phyloP scores from a whole-genome alignment of 768 basidiomycete species.

The Tephrocybe sp. region DNA sequence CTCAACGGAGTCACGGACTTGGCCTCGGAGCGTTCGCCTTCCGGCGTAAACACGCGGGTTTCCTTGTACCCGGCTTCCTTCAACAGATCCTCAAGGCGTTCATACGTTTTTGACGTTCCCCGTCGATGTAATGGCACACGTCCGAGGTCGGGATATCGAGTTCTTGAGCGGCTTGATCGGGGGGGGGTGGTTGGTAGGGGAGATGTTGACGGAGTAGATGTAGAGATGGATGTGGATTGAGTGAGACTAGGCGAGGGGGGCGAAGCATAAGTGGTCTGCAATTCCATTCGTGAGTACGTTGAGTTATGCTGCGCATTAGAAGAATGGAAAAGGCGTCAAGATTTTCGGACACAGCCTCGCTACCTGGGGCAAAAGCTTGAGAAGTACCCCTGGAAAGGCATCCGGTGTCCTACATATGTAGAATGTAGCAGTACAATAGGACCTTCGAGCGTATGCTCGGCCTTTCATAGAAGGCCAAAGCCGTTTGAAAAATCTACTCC shows the following conservation, averaged over 20 bases:
- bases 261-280: slow-evolving; percentile 27
- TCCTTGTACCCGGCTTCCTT: slow-evolving; percentile 91
- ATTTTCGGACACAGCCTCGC: slow-evolving; percentile 1
- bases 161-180: slow-evolving; percentile 36
- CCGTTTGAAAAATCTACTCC: too few species aligned
- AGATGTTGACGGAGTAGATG: slow-evolving; percentile 40
- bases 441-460: too few species aligned
- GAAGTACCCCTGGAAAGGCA: not conserved
- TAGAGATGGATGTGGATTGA: slow-evolving; percentile 38
- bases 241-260: slow-evolving; percentile 38
- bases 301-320: not conserved
- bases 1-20: slow-evolving; percentile 25
- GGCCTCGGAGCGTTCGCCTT: slow-evolving; percentile 53
- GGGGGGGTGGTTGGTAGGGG: slow-evolving; percentile 45
- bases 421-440: too few species aligned
- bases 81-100: slow-evolving; percentile 82
- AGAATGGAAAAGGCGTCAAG: not conserved
- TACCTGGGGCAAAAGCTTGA: not conserved
- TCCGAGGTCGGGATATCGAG: slow-evolving; percentile 62
- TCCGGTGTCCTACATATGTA: too few species aligned
- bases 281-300: not conserved
- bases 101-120: slow-evolving; percentile 80
- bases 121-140: slow-evolving; percentile 76
- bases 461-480: too few species aligned
- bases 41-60: slow-evolving; percentile 86